Evolutionary conservation across 257 asterid genomes (phyloP).

Genomic region (Buddleja alternifolia): DNA sequence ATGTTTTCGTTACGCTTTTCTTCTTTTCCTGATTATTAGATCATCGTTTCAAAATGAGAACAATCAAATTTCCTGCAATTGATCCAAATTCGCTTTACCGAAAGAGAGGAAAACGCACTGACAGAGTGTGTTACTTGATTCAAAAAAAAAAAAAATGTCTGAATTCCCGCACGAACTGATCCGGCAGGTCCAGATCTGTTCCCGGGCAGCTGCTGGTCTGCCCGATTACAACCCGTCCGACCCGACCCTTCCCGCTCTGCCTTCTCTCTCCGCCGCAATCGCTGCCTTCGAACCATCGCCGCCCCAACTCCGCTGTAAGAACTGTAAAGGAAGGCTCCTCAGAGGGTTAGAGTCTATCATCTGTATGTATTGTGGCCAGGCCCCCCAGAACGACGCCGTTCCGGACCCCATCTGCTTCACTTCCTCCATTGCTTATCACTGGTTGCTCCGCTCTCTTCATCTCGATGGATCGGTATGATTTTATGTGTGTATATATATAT

Average conservation of each 20-base stretch:
- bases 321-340: conserved; percentile 75
- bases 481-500: background rate
- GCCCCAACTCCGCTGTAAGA: conserved; percentile 67
- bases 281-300: conserved; percentile 64
- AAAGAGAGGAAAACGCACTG: conserved; percentile 9
- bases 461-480: conserved; percentile 91
- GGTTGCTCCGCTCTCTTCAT: conserved; percentile 72
- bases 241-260: conserved; percentile 58
- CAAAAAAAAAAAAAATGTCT: conserved; percentile 45
- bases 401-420: conserved; percentile 65
- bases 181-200: conserved; percentile 63
- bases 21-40: no score
- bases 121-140: conserved; percentile 10
- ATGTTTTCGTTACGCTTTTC: no score
- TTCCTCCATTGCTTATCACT: conserved; percentile 64
- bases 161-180: conserved; percentile 64
- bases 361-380: conserved; percentile 75
- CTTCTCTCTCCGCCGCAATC: conserved; percentile 67
- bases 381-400: conserved; percentile 46
- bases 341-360: conserved; percentile 70
- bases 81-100: no score
- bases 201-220: conserved; percentile 71
- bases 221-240: conserved; percentile 61
- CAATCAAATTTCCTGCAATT: no score
- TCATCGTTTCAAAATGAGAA: no score